These are phyloP conservation scores for Evernia prunastri DNA, from an alignment of 495 filamentous ascomycete genomes.

Conservation along the genomic window DNA sequence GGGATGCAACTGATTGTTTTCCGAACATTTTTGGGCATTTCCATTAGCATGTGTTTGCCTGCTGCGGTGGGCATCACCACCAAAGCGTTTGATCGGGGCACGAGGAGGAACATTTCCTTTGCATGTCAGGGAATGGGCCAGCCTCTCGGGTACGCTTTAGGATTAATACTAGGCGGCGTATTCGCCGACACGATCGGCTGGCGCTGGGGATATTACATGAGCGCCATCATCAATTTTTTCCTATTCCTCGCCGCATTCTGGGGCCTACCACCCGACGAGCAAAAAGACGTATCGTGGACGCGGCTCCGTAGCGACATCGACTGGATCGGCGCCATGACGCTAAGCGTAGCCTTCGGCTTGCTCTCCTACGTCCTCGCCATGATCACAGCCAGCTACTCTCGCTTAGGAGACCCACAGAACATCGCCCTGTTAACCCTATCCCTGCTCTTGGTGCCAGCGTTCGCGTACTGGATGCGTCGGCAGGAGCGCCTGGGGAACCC, in stretches of 20 bases:
- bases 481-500: not conserved
- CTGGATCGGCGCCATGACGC: constrained; percentile 40
- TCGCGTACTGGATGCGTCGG: constrained; percentile 31
- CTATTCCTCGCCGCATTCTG: constrained; percentile 35
- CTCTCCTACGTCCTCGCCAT: constrained; percentile 42
- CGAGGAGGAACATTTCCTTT: constrained; percentile 41
- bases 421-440: constrained; percentile 37
- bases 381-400: constrained; percentile 29
- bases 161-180: constrained; percentile 42
- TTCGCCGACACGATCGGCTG: constrained; percentile 43
- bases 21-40: constrained; percentile 45
- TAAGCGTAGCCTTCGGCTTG: constrained; percentile 34
- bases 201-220: constrained; percentile 41
- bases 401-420: constrained; percentile 15
- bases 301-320: constrained; percentile 38
- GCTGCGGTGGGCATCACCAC: constrained; percentile 45
- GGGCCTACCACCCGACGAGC: constrained; percentile 29
- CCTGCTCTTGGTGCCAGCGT: constrained; percentile 38
- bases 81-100: constrained; percentile 34
- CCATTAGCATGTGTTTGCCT: constrained; percentile 46
- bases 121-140: constrained; percentile 41
- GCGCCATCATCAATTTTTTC: constrained; percentile 35
- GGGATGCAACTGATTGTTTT: constrained; percentile 47
- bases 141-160: constrained; percentile 42
- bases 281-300: constrained; percentile 20